Evolutionary conservation across 2,329 filamentous ascomycete species (phyloP), one percentile per base, ranked within the genome.

Genomic region (Pestalotiopsis sp.): DNA sequence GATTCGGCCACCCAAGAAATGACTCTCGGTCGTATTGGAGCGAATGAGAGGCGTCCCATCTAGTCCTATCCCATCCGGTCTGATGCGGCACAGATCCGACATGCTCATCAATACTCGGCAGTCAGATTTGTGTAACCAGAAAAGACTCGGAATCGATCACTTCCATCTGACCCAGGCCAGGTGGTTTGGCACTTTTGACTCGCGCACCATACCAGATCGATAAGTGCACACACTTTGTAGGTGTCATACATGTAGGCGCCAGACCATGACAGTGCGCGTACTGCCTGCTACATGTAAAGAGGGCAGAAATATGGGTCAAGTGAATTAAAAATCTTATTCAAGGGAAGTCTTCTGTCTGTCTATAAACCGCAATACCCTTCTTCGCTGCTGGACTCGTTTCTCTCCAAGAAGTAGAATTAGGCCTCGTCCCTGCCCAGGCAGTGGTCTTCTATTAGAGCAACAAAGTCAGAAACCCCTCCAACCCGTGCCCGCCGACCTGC

Each of bases 11-110:
- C 27, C 36, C 57, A 59, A 27, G 57, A 27, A 59, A 59, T 59
- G 38, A n/a, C 57, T n/a, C 45, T 56, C 3, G 14, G 39, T 63
- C 67, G 67, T 68, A 68, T 23, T 65, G 49, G 49, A 61, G 52
- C 67, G 67, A 68, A 68, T 68, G 17, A 45, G 11, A 65, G 31
- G 9, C 14, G n/a, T 36, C 31, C 31, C 9, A 36, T 36, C 31
- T 36, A 36, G 31, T 36, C 31, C 4, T 23, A 7, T 7, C 13
- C 9, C 65, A 23, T 41, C 20, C 23, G 20, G 45, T 57, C 49
- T 13, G 36, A 66, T 23, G 17, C 64, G 63, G 45, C 52, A 52
- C 52, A 31, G 45, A 65, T 36, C 12, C 20, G 6, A 14, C 13
- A 45, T 12, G 45, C 17, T 20, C 31, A 36, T 36, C 31, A 36